phyloP scores from a whole-genome alignment of 805 yeast species.

The Saccharomycopsis amapae region DNA sequence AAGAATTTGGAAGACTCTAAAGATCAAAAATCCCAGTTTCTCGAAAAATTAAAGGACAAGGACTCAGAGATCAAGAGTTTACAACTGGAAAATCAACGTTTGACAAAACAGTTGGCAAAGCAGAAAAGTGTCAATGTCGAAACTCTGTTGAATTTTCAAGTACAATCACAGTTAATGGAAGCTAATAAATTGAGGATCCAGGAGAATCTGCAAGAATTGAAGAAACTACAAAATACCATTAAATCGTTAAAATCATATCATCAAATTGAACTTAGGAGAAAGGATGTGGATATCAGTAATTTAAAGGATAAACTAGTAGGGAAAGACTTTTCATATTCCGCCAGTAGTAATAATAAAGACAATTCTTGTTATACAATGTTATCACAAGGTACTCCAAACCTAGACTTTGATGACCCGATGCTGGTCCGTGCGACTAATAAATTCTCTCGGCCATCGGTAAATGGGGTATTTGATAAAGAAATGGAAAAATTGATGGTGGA shows the following conservation, averaged over 20 bases:
- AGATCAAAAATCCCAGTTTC: constrained; percentile 7
- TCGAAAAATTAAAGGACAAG: constrained; percentile 1
- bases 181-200: too few relatives aligned
- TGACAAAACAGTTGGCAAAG: not conserved
- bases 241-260: constrained; percentile 4
- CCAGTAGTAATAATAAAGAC: too few relatives aligned
- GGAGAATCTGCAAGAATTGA: not conserved
- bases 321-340: not conserved
- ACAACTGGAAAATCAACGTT: not conserved
- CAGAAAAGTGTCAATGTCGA: too few relatives aligned
- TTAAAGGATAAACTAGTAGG: constrained; percentile 16
- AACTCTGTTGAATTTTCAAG: too few relatives aligned
- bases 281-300: constrained; percentile 15
- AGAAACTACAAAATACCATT: constrained; percentile 1
- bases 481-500: constrained; percentile 17
- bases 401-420: too few relatives aligned
- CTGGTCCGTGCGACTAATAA: not conserved
- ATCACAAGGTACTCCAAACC: not conserved
- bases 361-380: not conserved
- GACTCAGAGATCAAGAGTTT: not conserved
- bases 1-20: constrained; percentile 9
- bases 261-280: constrained; percentile 14
- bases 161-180: too few relatives aligned
- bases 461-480: constrained; percentile 13
- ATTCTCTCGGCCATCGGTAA: not conserved